Percentiles rank a stretch among this genome's conserved stretches.
Evolutionary conservation across 2,329 filamentous ascomycete genomes (phyloP).

Genomic region (Chrysoporthe austroafricana): DNA sequence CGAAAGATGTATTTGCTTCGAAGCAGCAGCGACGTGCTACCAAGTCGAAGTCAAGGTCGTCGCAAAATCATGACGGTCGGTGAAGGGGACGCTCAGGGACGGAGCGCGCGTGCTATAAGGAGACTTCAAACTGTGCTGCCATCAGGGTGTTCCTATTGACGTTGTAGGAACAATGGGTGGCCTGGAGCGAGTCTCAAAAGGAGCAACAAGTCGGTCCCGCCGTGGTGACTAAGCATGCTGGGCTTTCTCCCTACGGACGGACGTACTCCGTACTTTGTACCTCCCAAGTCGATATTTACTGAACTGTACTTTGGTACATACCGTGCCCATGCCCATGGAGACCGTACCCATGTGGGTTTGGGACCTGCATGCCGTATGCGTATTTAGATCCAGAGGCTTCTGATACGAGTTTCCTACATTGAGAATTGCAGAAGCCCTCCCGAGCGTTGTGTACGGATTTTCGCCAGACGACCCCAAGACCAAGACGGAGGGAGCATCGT

Average conservation of each 20-base stretch:
- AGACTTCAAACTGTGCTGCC: not conserved
- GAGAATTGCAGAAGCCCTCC: not conserved
- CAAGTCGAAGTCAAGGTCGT: conserved; percentile 20
- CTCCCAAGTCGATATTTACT: not conserved
- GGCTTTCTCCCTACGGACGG: not conserved
- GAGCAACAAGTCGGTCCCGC: not conserved
- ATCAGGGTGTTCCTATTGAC: conserved; percentile 2
- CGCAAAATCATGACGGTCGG: conserved; percentile 22
- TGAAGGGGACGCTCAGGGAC: conserved; percentile 13
- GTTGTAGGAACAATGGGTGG: not conserved
- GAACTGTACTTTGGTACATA: too few species aligned
- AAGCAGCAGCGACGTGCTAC: conserved; percentile 25
- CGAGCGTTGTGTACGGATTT: not conserved
- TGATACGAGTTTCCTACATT: not conserved
- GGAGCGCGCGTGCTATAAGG: conserved; percentile 9
- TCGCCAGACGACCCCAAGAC: not conserved
- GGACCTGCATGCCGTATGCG: not conserved
- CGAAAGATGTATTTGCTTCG: not conserved
- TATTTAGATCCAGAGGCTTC: not conserved
- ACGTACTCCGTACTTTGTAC: not conserved
- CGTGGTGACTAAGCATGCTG: not conserved
- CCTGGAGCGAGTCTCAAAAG: not conserved
- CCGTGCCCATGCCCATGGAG: not conserved
- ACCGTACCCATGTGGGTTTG: not conserved
- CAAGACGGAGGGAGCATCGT: not conserved